A percentile compares a stretch with the other conserved stretches of the same genome.
phyloP scores from a whole-genome alignment of 805 yeast species.

The Saccharomycopsis sp. region DNA sequence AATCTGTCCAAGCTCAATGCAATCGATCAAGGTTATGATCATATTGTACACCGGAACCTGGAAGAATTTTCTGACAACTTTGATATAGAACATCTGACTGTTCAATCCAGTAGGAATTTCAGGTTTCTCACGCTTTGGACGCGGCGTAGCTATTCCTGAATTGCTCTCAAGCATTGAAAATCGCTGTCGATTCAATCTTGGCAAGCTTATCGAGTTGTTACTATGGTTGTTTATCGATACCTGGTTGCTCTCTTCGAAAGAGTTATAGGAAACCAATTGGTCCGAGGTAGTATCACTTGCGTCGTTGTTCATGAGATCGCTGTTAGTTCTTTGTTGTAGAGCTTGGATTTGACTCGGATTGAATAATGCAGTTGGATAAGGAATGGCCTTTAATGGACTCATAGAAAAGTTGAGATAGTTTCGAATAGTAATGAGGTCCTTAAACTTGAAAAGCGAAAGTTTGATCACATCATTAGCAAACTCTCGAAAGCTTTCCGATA shows the following conservation, averaged over 20 bases:
- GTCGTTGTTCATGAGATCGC: neutral
- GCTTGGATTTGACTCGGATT: slow-evolving; percentile 21
- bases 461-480: slow-evolving; percentile 34
- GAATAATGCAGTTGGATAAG: slow-evolving; percentile 26
- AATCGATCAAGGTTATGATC: slow-evolving; percentile 27
- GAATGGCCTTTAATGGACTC: slow-evolving; percentile 37
- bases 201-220: slow-evolving; percentile 6
- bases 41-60: slow-evolving; percentile 27
- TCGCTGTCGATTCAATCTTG: slow-evolving; percentile 14
- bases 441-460: slow-evolving; percentile 30
- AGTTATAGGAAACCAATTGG: neutral
- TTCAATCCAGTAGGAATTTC: slow-evolving; percentile 1
- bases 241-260: neutral
- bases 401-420: slow-evolving; percentile 37
- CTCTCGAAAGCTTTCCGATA: slow-evolving; percentile 39
- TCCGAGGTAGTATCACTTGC: neutral
- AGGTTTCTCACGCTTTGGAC: slow-evolving; percentile 27
- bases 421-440: slow-evolving; percentile 32
- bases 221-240: slow-evolving; percentile 1
- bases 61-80: slow-evolving; percentile 31
- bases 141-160: slow-evolving; percentile 30
- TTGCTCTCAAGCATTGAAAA: slow-evolving; percentile 2
- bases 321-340: neutral
- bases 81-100: slow-evolving; percentile 25
- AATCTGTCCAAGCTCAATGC: slow-evolving; percentile 20